phyloP scores from a whole-genome alignment of 2,329 filamentous ascomycete genomes.

The Nothopassalora personata region DNA sequence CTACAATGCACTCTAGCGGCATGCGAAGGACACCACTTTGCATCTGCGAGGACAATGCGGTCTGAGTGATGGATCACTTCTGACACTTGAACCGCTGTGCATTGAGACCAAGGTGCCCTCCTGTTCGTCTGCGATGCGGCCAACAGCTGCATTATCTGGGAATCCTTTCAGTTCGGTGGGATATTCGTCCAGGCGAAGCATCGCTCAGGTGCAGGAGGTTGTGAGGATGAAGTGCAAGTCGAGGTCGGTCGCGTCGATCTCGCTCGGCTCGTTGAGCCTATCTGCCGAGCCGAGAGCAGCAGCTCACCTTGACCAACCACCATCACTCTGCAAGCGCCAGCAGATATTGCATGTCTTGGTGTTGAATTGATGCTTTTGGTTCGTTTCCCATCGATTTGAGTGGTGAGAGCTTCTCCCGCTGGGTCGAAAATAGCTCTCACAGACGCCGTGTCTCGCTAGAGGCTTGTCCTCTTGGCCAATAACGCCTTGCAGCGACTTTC shows the following conservation, averaged over 20 bases:
- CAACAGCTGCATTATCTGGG: too few species aligned
- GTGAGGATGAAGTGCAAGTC: not conserved
- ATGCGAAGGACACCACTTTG: not conserved
- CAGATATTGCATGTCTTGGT: not conserved
- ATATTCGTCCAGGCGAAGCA: not conserved
- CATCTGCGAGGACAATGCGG: not conserved
- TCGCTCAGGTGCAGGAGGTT: not conserved
- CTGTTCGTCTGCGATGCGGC: too few species aligned
- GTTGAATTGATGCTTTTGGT: not conserved
- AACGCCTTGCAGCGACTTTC: not conserved
- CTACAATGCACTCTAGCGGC: not conserved
- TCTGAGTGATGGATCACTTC: not conserved
- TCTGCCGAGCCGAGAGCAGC: not conserved
- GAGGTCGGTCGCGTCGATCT: not conserved
- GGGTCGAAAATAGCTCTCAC: slow-evolving; percentile 7
- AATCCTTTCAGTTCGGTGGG: not conserved
- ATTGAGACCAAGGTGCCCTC: too few species aligned
- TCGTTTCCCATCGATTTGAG: not conserved
- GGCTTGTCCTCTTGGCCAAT: slow-evolving; percentile 3
- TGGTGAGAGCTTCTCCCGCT: slow-evolving; percentile 4
- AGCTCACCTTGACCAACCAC: not conserved
- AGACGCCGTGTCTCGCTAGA: not conserved
- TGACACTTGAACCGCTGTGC: too few species aligned
- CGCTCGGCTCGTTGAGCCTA: not conserved
- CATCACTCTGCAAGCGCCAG: not conserved